Percentiles rank a stretch among this genome's conserved stretches.
phyloP scores from a whole-genome alignment of 176 grass and related monocot genomes.

The Oryza punctata region DNA sequence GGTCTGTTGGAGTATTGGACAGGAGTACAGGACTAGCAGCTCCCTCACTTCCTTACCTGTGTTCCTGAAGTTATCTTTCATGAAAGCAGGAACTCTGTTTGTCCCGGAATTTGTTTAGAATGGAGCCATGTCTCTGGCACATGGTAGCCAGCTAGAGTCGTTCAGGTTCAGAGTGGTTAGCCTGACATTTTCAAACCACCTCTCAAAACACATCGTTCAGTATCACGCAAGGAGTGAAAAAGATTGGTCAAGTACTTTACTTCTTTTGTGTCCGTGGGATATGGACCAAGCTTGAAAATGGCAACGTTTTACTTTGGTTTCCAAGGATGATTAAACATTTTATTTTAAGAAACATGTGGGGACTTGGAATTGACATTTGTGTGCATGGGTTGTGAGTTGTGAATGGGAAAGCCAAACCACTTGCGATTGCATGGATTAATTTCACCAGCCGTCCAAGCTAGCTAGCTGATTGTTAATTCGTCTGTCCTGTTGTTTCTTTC shows the following conservation, averaged over 20 bases:
- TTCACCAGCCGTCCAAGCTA: neutral
- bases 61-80: neutral
- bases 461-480: neutral
- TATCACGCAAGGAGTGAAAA: neutral
- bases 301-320: neutral
- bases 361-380: neutral
- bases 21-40: neutral
- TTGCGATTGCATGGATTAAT: neutral
- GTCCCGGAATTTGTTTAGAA: neutral
- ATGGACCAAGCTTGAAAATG: neutral
- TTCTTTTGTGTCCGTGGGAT: neutral
- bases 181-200: neutral
- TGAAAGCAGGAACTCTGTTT: neutral
- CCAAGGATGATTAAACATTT: neutral
- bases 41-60: neutral
- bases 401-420: neutral
- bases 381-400: neutral
- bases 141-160: neutral
- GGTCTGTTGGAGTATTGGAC: neutral
- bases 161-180: constrained; percentile 12
- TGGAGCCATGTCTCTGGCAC: neutral
- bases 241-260: neutral
- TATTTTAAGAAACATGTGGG: neutral
- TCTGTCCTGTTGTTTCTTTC: neutral
- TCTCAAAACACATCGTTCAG: neutral